A percentile compares a stretch with the other conserved stretches of the same genome.
Conservation (phyloP, 192 early-diverging fungal species). For the Rhizophagus clarus region DNA sequence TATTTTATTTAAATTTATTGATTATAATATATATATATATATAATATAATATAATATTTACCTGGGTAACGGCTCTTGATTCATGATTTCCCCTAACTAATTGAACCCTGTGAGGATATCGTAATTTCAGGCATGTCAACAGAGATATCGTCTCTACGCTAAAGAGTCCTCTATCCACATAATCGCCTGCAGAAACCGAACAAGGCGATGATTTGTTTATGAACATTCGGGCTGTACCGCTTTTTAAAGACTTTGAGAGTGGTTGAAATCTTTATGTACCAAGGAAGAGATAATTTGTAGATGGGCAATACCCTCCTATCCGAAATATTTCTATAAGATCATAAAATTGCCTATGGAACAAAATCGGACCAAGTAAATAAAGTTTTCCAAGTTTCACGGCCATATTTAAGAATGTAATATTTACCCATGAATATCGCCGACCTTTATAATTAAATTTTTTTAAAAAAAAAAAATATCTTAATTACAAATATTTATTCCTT, state of each 20-base stretch:
- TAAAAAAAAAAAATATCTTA: neutral
- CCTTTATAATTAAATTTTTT: neutral
- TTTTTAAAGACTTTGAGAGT: neutral
- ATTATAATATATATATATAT: no score
- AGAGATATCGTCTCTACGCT: slow-evolving; percentile 92
- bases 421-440: slow-evolving; percentile 28
- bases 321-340: slow-evolving; percentile 87
- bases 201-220: slow-evolving; percentile 22
- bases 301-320: slow-evolving; percentile 78
- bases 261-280: slow-evolving; percentile 46
- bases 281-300: slow-evolving; percentile 87
- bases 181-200: slow-evolving; percentile 63
- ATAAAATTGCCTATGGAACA: slow-evolving; percentile 70
- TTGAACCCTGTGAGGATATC: slow-evolving; percentile 87
- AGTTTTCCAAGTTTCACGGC: neutral
- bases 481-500: neutral
- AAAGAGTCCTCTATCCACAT: slow-evolving; percentile 85
- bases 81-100: slow-evolving; percentile 96
- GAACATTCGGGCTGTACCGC: slow-evolving; percentile 7
- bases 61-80: slow-evolving; percentile 88
- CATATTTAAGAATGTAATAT: neutral
- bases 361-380: neutral
- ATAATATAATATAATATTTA: slow-evolving; percentile 26
- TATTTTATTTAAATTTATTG: no score
- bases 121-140: slow-evolving; percentile 83